Evolutionary conservation across 108 stramenopile species (phyloP).

Genomic region (Conticribra guillardii): DNA sequence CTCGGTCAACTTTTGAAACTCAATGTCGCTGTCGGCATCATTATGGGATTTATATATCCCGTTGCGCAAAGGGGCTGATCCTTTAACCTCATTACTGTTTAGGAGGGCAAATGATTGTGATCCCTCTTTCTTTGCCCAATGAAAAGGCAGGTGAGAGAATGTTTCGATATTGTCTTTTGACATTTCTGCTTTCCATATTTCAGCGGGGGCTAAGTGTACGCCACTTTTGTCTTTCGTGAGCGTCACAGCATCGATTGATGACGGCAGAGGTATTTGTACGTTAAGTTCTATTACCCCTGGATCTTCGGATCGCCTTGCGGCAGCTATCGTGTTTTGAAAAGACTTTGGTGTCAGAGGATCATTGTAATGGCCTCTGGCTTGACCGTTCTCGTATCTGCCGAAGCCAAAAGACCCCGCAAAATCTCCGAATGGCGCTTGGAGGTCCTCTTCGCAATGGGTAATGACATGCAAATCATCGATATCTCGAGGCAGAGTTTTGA

Average conservation of each 20-base stretch:
- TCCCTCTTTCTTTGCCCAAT: slow-evolving; percentile 21
- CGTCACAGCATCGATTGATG: slow-evolving; percentile 28
- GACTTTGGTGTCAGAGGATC: not conserved
- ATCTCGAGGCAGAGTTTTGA: slow-evolving; percentile 75
- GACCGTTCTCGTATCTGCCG: slow-evolving; percentile 68
- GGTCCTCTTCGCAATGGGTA: slow-evolving; percentile 58
- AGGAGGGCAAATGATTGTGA: not conserved
- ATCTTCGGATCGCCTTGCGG: slow-evolving; percentile 64
- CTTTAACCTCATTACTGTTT: slow-evolving; percentile 1
- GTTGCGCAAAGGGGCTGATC: slow-evolving; percentile 28
- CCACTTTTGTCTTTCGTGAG: not conserved
- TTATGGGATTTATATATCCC: slow-evolving; percentile 24
- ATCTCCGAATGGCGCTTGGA: slow-evolving; percentile 54
- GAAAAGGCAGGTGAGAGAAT: slow-evolving; percentile 40
- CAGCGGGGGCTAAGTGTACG: slow-evolving; percentile 5
- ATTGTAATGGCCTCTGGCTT: slow-evolving; percentile 38
- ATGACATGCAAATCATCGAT: slow-evolving; percentile 78
- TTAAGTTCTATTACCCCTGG: slow-evolving; percentile 67
- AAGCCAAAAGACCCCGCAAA: slow-evolving; percentile 65
- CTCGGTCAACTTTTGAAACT: slow-evolving; percentile 14
- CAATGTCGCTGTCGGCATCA: slow-evolving; percentile 11
- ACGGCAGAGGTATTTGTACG: slow-evolving; percentile 31
- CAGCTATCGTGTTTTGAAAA: slow-evolving; percentile 34
- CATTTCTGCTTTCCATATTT: slow-evolving; percentile 27
- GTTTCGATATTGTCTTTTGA: slow-evolving; percentile 16